Evolutionary conservation across 805 yeast genomes (phyloP).

Genomic region (Suhomyces sp.): DNA sequence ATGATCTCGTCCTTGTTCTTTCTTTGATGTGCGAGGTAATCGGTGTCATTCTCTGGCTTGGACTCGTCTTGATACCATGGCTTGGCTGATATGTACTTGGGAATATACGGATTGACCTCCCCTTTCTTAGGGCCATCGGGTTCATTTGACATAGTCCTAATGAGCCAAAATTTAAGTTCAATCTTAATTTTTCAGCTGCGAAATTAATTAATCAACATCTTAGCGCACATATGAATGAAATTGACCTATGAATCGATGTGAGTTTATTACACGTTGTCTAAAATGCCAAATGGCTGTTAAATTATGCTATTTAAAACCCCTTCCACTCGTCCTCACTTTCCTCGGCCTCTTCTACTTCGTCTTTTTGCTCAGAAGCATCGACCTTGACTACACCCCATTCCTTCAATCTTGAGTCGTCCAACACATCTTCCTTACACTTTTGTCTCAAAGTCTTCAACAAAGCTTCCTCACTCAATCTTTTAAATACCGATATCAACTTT

Average conservation of each 20-base stretch:
- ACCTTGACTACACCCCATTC: conserved; percentile 57
- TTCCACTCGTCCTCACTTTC: conserved; percentile 25
- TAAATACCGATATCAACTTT: conserved; percentile 59
- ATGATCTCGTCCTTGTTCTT: conserved; percentile 35
- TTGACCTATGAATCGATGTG: too few species aligned
- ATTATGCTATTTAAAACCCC: conserved; percentile 22
- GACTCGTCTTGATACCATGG: conserved; percentile 36
- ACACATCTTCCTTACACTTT: conserved; percentile 63
- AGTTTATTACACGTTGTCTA: not conserved
- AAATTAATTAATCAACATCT: not conserved
- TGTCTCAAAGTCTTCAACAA: conserved; percentile 61
- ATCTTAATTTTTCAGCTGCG: not conserved
- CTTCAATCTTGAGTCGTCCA: conserved; percentile 58
- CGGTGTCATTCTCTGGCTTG: conserved; percentile 18
- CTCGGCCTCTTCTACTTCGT: conserved; percentile 20
- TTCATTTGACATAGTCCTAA: not conserved
- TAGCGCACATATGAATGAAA: not conserved
- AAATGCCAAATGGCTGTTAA: not conserved
- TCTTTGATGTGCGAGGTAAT: conserved; percentile 60
- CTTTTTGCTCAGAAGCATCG: conserved; percentile 15
- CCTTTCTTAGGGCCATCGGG: conserved; percentile 8
- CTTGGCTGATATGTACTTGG: conserved; percentile 35
- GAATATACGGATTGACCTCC: conserved; percentile 30
- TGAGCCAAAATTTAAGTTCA: not conserved
- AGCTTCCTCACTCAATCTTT: conserved; percentile 45